phyloP scores from a whole-genome alignment of 306 rosid genomes.

The Sicyos baderoa region DNA sequence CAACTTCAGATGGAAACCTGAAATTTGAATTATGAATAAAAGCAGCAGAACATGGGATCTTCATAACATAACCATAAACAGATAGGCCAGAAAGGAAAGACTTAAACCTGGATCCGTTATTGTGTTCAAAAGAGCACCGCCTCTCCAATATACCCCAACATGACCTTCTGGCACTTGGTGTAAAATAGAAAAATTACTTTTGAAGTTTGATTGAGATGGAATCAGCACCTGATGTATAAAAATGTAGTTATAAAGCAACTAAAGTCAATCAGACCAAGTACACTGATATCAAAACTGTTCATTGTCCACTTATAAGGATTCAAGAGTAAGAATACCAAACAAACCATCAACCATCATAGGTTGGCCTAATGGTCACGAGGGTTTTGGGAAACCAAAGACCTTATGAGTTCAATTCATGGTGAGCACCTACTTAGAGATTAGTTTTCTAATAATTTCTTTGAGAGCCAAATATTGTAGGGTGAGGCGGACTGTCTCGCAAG shows the following conservation, averaged over 20 bases:
- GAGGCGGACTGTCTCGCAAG: too few species aligned
- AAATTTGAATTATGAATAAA: conserved; percentile 10
- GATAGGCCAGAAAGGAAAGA: not conserved
- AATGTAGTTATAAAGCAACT: not conserved
- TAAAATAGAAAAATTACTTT: conserved; percentile 42
- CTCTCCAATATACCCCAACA: conserved; percentile 93
- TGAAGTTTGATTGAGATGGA: conserved; percentile 37
- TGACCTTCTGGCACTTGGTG: conserved; percentile 99
- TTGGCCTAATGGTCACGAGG: too few species aligned
- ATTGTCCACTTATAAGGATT: not conserved
- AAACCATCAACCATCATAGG: too few species aligned
- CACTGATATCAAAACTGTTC: not conserved
- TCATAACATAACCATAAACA: not conserved
- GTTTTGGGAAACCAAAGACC: too few species aligned
- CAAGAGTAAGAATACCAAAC: not conserved
- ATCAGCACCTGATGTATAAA: conserved; percentile 41
- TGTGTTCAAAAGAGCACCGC: conserved; percentile 80
- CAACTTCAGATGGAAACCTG: conserved; percentile 85
- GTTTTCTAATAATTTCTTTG: too few species aligned
- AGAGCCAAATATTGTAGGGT: too few species aligned
- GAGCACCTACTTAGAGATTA: too few species aligned
- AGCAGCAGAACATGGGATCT: not conserved
- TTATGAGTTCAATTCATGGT: too few species aligned
- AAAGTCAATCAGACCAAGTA: not conserved
- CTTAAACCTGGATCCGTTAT: conserved; percentile 71